Evolutionary conservation across 257 asterid species (phyloP), one percentile per base, ranked within the genome.

Genomic region (Agastache rugosa): DNA sequence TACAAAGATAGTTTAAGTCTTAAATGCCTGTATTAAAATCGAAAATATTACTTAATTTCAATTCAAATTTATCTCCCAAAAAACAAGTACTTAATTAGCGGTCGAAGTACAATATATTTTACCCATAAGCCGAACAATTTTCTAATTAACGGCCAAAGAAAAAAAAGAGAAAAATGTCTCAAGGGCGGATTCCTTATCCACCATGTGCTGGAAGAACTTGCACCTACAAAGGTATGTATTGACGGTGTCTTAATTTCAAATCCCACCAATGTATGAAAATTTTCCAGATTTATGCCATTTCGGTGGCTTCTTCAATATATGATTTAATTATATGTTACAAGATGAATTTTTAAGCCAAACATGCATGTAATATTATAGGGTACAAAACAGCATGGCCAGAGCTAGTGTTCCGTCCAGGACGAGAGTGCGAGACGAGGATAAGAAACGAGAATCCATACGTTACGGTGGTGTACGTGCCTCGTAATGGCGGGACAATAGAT

Each of bases 151-250:
- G 3, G 34, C 34, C 34, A 29, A 29, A 29, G 34, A 29, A 29
- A 29, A 29, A 29, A 2, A 15, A 1, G 2, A 16, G 0, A 45
- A 67, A 27, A 5, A 67, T 67, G 60, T 16, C 60, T 27, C 3
- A 31, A 6, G 34, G 34, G 34, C 23, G 17, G 31, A 3, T 23
- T 5, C 74, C 74, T n/a, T 69, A 51, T 69, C 75, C 65, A 54
- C 75, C 75, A 1, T 69, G 75, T 69, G 75, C 65, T 0, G 20
- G 10, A 20, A 20, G n/a, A 6, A 16, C 8, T 0, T 69, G 65
- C 64, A 19, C 15, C 14, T 9, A 53, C 9, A 2, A 6, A 14
- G 64, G 74, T 69, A 69, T 6, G 2, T 3, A 29, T 29, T 29
- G 34, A 29, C 0, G 5, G 34, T 29, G 34, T 29, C 34, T 3